Evolutionary conservation across 2,329 filamentous ascomycete species (phyloP).

Genomic region (Penicillium sp.): DNA sequence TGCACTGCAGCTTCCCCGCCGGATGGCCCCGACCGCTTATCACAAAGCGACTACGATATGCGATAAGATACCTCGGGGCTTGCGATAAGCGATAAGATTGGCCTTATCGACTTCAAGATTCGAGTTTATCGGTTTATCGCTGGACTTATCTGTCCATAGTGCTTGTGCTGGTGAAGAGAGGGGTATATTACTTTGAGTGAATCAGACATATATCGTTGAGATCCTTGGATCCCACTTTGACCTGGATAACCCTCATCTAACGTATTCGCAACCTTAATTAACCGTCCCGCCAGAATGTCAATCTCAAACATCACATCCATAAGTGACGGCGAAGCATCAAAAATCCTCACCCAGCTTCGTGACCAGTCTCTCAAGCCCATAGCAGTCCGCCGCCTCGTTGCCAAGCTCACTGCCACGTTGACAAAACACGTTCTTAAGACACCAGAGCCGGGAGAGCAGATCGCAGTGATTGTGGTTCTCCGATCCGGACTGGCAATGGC

Average conservation of each 20-base stretch:
- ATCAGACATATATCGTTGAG: neutral
- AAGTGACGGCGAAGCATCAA: conserved; percentile 4
- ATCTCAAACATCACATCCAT: conserved; percentile 8
- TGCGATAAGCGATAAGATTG: neutral
- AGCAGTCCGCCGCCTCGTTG: conserved; percentile 6
- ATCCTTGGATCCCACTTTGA: neutral
- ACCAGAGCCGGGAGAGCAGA: conserved; percentile 15
- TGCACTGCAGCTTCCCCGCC: neutral
- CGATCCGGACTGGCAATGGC: conserved; percentile 42
- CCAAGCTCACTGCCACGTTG: conserved; percentile 22
- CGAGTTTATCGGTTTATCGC: neutral
- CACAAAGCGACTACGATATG: neutral
- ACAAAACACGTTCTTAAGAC: conserved; percentile 19
- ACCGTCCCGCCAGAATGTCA: conserved; percentile 1
- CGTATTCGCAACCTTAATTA: neutral
- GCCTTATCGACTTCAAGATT: neutral
- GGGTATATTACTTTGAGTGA: neutral
- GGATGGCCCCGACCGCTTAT: neutral
- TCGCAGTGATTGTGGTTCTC: conserved; percentile 30
- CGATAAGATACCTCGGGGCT: neutral
- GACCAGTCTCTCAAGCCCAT: conserved; percentile 6
- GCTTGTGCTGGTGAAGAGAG: neutral
- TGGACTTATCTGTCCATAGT: neutral
- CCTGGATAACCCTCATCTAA: neutral
- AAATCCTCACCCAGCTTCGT: conserved; percentile 9